Percentiles rank a stretch among this genome's conserved stretches.
These are phyloP conservation scores for Apiotrichum akiyoshidainum DNA, from an alignment of 1,284 basidiomycete genomes.

Conservation along the genomic window DNA sequence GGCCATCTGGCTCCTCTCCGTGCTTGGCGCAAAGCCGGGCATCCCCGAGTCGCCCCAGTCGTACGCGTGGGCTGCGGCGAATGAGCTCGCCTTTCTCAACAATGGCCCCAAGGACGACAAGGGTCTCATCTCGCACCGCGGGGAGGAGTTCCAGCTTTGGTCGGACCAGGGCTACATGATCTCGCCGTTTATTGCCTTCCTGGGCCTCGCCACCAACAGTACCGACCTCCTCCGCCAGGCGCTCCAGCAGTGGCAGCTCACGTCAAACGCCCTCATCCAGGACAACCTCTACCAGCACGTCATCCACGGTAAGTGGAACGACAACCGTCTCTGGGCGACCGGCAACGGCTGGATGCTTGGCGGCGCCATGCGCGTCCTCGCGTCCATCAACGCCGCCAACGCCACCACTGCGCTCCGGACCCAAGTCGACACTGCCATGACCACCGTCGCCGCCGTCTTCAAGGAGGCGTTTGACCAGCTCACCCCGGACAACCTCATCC, in stretches of 20 bases:
- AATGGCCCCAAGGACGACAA: conserved; percentile 20
- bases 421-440: conserved; percentile 55
- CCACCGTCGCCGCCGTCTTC: conserved; percentile 51
- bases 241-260: conserved; percentile 57
- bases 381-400: conserved; percentile 18
- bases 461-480: conserved; percentile 51
- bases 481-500: conserved; percentile 35
- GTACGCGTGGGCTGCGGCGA: conserved; percentile 38
- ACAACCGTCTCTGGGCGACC: conserved; percentile 60
- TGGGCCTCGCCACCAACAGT: conserved; percentile 55
- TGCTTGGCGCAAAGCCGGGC: conserved; percentile 17
- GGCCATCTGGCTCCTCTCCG: conserved; percentile 29
- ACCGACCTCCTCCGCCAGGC: conserved; percentile 52
- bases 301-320: conserved; percentile 44
- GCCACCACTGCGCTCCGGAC: conserved; percentile 4
- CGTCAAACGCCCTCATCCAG: conserved; percentile 51
- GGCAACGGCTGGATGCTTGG: conserved; percentile 44
- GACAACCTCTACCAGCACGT: conserved; percentile 56
- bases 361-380: conserved; percentile 28
- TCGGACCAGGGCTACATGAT: conserved; percentile 62
- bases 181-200: conserved; percentile 60
- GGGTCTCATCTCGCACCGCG: conserved; percentile 34
- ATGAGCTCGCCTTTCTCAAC: conserved; percentile 29
- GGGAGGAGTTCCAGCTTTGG: conserved; percentile 51
- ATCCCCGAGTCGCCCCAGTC: conserved; percentile 11